These are phyloP conservation scores for Metschnikowia vanudenii DNA, from an alignment of 805 yeast species.

Conservation along the genomic window DNA sequence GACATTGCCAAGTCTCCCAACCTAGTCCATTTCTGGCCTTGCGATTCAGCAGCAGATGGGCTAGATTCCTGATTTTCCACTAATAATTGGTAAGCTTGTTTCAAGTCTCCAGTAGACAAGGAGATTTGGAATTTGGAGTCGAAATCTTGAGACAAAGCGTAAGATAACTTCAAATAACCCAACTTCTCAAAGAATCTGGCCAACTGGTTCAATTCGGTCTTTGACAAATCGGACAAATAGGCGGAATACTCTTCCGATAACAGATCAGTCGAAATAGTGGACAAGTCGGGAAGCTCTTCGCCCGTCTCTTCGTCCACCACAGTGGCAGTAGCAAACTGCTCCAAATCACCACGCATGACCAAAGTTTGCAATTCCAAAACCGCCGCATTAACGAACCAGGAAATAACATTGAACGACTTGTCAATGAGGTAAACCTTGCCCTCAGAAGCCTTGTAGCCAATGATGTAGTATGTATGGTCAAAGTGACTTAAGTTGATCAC, in stretches of 20 bases:
- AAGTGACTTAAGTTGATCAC: conserved; percentile 90
- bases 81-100: conserved; percentile 60
- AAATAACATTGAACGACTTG: conserved; percentile 78
- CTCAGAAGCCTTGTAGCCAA: conserved; percentile 85
- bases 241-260: conserved; percentile 49
- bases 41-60: conserved; percentile 44
- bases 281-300: conserved; percentile 38
- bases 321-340: conserved; percentile 45
- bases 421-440: conserved; percentile 88
- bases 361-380: conserved; percentile 95
- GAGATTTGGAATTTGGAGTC: conserved; percentile 94
- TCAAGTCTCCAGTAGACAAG: conserved; percentile 67
- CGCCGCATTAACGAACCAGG: conserved; percentile 78
- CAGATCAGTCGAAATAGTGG: conserved; percentile 50
- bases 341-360: conserved; percentile 91
- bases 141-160: conserved; percentile 75
- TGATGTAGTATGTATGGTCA: conserved; percentile 78
- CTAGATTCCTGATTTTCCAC: conserved; percentile 38
- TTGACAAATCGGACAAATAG: conserved; percentile 58
- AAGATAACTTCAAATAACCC: conserved; percentile 81
- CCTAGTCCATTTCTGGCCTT: conserved; percentile 72
- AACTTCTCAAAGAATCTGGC: conserved; percentile 93
- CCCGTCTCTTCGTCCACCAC: conserved; percentile 38
- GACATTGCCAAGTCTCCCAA: conserved; percentile 84
- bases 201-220: conserved; percentile 68